Evolutionary conservation across 2,329 filamentous ascomycete genomes (phyloP), one percentile per base, ranked within the genome.

Genomic region (Sclerotinia nivalis): DNA sequence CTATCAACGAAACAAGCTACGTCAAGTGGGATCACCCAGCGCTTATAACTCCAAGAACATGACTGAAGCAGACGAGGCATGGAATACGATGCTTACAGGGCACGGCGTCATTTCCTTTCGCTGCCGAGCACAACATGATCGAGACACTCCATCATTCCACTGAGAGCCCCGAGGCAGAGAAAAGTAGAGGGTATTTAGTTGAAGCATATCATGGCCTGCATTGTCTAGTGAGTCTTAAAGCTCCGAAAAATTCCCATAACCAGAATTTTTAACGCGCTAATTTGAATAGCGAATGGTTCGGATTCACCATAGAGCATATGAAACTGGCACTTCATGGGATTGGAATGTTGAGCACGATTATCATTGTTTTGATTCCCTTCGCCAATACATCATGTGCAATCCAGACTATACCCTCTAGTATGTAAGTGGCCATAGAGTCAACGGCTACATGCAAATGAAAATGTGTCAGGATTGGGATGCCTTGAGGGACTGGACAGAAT

Each of bases 371-470:
- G 59, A 68, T 34, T 25, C 58, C 13, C 31, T 68, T 22, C 49
- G 66, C 10, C 52, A 61, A 50, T 68, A 68, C 18, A 66, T 69
- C 13, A 68, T 69, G 69, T 69, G 69, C 18, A 71, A 71, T 45
- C 40, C 66, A 28, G 61, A 71, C n/a, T 59, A 62, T 43, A 69
- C 60, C 2, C 66, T 65, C 12, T 61, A 64, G 40, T 69, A 69
- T 10, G 28, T 31, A 5, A 37, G 31, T 22, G 66, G 66, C 3
- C 28, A 69, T 61, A 52, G 34, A 45, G 47, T 55, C 15, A 47
- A 25, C 28, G 66, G 66, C 1, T 47, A 66, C 37, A 55, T 67
- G 13, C 70, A 66, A 20, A 43, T 4, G 28, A 58, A 65, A 20
- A 69, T 34, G 15, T 71, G 54, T 34, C 28, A 50, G 50, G 45